These are phyloP conservation scores for Pseudoscleropodium purum DNA, from an alignment of 225 moss, liverwort and hornwort genomes.

Conservation along the genomic window DNA sequence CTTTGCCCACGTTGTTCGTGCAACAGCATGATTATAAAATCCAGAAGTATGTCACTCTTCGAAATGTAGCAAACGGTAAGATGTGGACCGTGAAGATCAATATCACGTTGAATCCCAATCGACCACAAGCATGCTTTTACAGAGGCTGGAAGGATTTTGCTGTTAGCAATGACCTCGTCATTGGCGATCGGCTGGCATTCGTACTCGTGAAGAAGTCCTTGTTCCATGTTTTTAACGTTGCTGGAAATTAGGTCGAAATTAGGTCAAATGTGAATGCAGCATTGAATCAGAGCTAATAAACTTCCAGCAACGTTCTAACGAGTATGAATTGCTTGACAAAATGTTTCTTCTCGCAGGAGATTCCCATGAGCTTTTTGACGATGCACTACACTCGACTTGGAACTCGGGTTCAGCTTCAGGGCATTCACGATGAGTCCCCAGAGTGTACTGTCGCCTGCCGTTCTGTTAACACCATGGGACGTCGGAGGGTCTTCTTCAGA, in stretches of 20 bases:
- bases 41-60: not conserved
- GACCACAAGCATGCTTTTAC: too few species aligned
- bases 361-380: not conserved
- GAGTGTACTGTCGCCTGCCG: not conserved
- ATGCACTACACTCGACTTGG: not conserved
- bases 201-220: not conserved
- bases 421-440: not conserved
- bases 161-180: not conserved
- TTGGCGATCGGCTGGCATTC: not conserved
- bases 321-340: not conserved
- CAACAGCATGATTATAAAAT: not conserved
- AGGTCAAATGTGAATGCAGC: too few species aligned
- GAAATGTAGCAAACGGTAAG: not conserved
- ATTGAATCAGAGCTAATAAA: not conserved
- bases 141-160: slow-evolving; percentile 6
- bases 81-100: not conserved
- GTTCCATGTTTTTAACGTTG: not conserved
- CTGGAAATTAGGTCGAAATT: too few species aligned
- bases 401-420: slow-evolving; percentile 1
- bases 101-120: too few species aligned
- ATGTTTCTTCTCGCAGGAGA: not conserved
- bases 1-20: not conserved
- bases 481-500: not conserved
- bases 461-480: not conserved
- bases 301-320: not conserved